Base-by-base conservation (phyloP, 176 grass and related monocot species). In the Raddia distichophylla region DNA sequence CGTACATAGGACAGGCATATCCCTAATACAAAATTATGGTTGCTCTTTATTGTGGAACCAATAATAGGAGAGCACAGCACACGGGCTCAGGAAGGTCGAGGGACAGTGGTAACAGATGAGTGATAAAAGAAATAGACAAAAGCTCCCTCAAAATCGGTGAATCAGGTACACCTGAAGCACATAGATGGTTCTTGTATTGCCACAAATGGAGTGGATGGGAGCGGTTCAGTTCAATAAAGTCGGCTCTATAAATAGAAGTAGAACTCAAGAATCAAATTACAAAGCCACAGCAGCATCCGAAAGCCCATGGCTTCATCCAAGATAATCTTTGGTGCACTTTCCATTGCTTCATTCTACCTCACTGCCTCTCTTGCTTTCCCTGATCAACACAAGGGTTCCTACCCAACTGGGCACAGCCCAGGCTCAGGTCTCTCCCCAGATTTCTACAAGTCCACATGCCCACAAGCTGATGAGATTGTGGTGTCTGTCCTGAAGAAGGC, bases 381-480 rank as follows among this genome's bases (percentile, higher is more conserved):
- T 20, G 71, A 51, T 82, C 80, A 88, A 76, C 76, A 80, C 58
- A 71, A 76, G 93, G 78, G 76, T 54, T 13, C 34, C 11, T 60
- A 90, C 68, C 88, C 91, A 44, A 18, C 15, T 56, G 76, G 13
- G 40, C 74, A 79, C 4, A 20, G 51, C 60, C 90, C 80, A 27
- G 52, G 82, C 32, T 42, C 59, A 7, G 73, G 86, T 16, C 86
- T 97, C 58, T 91, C 78, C 61, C 86, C 91, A 33, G 56, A 82
- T 83, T 97, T 87, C 86, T 93, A 97, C 70, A 82, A 32, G 11
- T 79, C 62, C 76, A 91, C 94, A 78, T 93, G 91, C 83, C 94
- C 91, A 11, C 91, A 91, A 19, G 86, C 83, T 8, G 80, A 93
- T 59, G 84, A 97, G 82, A 97, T 91, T 63, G 88, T 91, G 46